phyloP scores from a whole-genome alignment of 1,139 yeast species.

The Yamadazyma diddensiae region DNA sequence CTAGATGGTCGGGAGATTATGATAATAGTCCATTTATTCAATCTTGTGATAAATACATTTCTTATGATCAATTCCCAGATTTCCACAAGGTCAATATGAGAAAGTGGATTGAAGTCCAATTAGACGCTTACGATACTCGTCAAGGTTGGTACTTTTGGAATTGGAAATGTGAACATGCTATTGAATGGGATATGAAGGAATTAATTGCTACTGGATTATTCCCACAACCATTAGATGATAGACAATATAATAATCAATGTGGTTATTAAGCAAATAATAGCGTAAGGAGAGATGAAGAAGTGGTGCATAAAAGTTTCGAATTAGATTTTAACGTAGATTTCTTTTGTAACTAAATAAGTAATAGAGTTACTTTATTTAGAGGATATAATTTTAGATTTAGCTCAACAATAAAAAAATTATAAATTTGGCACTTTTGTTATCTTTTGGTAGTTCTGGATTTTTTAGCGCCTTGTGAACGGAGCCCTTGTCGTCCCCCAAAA shows the following conservation, averaged over 20 bases:
- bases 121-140: conserved; percentile 72
- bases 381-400: not conserved
- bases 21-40: conserved; percentile 54
- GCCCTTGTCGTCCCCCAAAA: no score
- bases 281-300: no score
- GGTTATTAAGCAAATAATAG: conserved; percentile 25
- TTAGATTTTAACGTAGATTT: no score
- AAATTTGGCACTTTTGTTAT: no score
- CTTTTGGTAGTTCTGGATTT: no score
- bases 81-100: conserved; percentile 59
- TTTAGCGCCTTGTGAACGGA: no score
- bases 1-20: conserved; percentile 77
- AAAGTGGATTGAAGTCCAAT: conserved; percentile 79
- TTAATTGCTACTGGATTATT: conserved; percentile 59
- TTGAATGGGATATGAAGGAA: conserved; percentile 82
- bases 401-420: no score
- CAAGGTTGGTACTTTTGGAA: conserved; percentile 92
- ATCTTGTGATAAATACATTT: conserved; percentile 58
- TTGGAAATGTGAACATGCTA: conserved; percentile 80
- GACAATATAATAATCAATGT: conserved; percentile 73
- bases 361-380: not conserved
- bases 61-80: conserved; percentile 58
- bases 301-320: no score
- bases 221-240: conserved; percentile 72
- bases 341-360: no score